Evolutionary conservation across 2,329 filamentous ascomycete genomes (phyloP), one percentile per base, ranked within the genome.

Genomic region (Alternaria metachromatica): DNA sequence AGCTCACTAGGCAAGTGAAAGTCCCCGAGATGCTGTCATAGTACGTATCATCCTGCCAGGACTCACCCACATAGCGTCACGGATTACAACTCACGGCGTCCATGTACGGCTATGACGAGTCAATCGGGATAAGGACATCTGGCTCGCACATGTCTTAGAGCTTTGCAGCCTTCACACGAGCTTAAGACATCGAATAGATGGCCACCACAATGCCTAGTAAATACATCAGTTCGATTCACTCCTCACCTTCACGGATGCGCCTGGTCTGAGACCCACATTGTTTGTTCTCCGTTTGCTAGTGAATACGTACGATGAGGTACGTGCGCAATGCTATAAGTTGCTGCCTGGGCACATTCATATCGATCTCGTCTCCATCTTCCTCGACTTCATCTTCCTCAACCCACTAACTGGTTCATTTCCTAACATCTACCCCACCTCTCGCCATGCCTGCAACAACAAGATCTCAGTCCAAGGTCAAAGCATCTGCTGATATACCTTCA

Each of bases 121-220:
- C n/a, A n/a, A n/a, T n/a, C n/a, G n/a, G n/a, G n/a, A n/a, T n/a
- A n/a, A n/a, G n/a, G n/a, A n/a, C n/a, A n/a, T n/a, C n/a, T n/a
- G n/a, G n/a, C n/a, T n/a, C n/a, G n/a, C 13, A 37, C 7, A 9
- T 37, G 30, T 37, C 30, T 37, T 4, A 5, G 3, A 37, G 1
- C 5, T n/a, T n/a, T 37, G 3, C 30, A 0, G 30, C 13, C 3
- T 37, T 37, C 30, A 2, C 30, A 9, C 0, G 13, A 1, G 2
- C 13, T 37, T 37, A 4, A 37, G 7, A 15, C 30, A 37, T 9
- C 6, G 6, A 37, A 37, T 37, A 4, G 5, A 37, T 1, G 7
- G 15, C 7, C 7, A 37, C 3, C 33, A 2, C 33, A 37, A 0
- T 37, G 1, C 15, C 4, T 37, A 2, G 15, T 1, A 7, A 3